Evolutionary conservation across 768 basidiomycete genomes (phyloP).

Genomic region (Calocera cornea): DNA sequence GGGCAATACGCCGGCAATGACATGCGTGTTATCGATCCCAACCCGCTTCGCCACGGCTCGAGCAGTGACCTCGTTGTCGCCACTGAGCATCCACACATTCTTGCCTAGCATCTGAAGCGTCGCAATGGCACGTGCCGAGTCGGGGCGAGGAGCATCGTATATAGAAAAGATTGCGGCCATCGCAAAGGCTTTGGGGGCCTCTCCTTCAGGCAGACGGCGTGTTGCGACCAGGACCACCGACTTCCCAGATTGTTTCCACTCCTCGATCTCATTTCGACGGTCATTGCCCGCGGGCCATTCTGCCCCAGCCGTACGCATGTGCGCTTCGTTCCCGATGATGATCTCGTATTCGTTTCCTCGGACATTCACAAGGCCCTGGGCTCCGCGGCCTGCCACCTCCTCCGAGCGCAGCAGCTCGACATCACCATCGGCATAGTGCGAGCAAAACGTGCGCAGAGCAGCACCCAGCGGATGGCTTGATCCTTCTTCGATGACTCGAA

Average conservation of each 20-base stretch:
- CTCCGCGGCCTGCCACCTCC: conserved; percentile 54
- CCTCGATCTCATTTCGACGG: conserved; percentile 9
- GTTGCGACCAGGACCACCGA: conserved; percentile 52
- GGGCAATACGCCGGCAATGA: conserved; percentile 72
- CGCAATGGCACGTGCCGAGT: conserved; percentile 44
- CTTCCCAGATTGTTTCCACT: conserved; percentile 55
- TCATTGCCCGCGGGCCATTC: conserved; percentile 1
- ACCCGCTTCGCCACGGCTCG: conserved; percentile 52
- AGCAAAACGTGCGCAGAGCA: conserved; percentile 43
- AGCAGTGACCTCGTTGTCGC: conserved; percentile 60
- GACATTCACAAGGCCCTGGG: conserved; percentile 36
- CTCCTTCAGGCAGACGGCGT: conserved; percentile 16
- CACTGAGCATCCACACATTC: conserved; percentile 67
- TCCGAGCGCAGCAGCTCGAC: conserved; percentile 28
- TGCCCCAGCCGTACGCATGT: conserved; percentile 40
- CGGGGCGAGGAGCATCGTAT: conserved; percentile 46
- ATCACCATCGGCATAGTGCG: conserved; percentile 14
- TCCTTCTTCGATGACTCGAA: conserved; percentile 39
- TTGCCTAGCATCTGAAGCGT: conserved; percentile 40
- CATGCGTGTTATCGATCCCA: conserved; percentile 50
- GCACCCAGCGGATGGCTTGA: conserved; percentile 46
- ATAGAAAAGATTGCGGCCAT: conserved; percentile 46
- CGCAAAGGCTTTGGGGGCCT: conserved; percentile 17
- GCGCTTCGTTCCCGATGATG: conserved; percentile 56
- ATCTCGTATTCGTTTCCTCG: conserved; percentile 29